Conservation (phyloP, 192 early-diverging fungal species). For the Dispira parvispora region DNA sequence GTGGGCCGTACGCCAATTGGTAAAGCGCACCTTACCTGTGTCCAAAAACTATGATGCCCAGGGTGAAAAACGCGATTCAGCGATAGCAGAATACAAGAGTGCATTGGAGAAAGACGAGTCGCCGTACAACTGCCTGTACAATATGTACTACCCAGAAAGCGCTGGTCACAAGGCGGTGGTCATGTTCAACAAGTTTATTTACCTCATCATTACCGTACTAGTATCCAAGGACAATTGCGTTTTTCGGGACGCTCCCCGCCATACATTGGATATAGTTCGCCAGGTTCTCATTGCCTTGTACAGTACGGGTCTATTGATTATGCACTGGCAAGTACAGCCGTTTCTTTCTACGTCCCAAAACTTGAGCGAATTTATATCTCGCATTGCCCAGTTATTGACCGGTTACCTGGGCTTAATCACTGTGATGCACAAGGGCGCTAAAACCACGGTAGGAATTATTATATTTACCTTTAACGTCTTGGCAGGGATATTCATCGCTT, state of each 20-base stretch:
- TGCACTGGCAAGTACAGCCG: conserved; percentile 36
- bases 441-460: conserved; percentile 26
- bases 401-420: conserved; percentile 36
- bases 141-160: conserved; percentile 26
- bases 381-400: conserved; percentile 24
- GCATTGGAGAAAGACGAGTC: conserved; percentile 34
- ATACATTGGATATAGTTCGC: conserved; percentile 30
- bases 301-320: conserved; percentile 28
- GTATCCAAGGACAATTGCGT: conserved; percentile 48
- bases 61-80: conserved; percentile 16
- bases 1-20: conserved; percentile 18
- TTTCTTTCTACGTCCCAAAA: conserved; percentile 41
- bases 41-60: conserved; percentile 23
- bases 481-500: conserved; percentile 23
- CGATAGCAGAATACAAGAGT: conserved; percentile 22
- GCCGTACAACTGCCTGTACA: conserved; percentile 44
- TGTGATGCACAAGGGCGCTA: conserved; percentile 25
- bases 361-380: conserved; percentile 26
- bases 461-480: conserved; percentile 21
- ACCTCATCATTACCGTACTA: conserved; percentile 24
- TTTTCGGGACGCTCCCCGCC: conserved; percentile 23
- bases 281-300: conserved; percentile 29
- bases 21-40: conserved; percentile 18
- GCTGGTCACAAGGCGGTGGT: conserved; percentile 34
- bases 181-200: conserved; percentile 36